Base-by-base conservation (phyloP, 2,329 filamentous ascomycete genomes). In the Phyllosticta ampelicida region DNA sequence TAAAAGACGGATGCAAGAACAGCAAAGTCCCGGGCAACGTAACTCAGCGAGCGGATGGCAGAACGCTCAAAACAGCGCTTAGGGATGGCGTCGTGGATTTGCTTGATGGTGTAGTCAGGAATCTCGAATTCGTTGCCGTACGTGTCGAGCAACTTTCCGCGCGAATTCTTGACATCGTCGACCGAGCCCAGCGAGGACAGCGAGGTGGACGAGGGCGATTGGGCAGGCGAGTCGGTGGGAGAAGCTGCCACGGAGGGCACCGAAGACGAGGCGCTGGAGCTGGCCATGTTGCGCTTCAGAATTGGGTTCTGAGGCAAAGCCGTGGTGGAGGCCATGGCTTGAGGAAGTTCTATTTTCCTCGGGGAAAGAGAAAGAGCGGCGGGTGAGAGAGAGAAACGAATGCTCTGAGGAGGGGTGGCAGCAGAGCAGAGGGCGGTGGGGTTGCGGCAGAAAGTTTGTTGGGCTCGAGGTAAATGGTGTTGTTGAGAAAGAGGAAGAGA, bases 1-100 rank as follows among this genome's bases (percentile, higher is more conserved):
- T 86, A 86, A 76, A 97, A 97, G 65, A 88, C 91, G 69, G 80
- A 76, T 51, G 80, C 86, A 44, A 97, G 78, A 66, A 80, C 83
- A 64, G 78, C 74, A 51, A 95, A 72, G 74, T 99, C 94, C 62
- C 92, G 86, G 68, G 84, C 81, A 67, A 97, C 91, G 75, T 97
- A 97, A 68, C 72, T 76, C 70, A 96, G 79, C 64, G 91, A 87
- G 64, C 77, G 84, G 63, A 83, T 71, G 61, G 83, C 88, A 52
- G 89, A 95, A 61, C 94, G 87, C 78, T 96, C 81, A 74, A 87
- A 97, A 82, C 94, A 99, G 81, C 96, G 94, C 75, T 91, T 90
- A 63, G 94, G 94, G 65, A 99, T 99, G 72, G 94, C 94, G 76
- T 96, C 88, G 69, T 90, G 86, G 71, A 99, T 92, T 71, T 99